Evolutionary conservation across 1,139 yeast species (phyloP), one percentile per base, ranked within the genome.

Genomic region (Kurtzmaniella quercitrusa): DNA sequence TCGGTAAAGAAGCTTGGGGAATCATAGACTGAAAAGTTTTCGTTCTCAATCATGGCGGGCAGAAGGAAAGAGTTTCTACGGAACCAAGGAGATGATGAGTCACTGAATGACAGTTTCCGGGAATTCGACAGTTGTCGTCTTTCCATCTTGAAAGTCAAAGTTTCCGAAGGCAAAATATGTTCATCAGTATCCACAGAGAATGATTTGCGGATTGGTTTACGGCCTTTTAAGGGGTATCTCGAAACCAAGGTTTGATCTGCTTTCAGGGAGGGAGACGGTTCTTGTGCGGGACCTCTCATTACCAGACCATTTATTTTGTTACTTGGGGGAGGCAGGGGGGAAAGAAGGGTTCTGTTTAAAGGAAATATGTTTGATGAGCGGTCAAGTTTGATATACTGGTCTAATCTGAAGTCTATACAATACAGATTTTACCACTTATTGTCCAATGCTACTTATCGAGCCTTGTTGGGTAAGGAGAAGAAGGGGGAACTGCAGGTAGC

Each of bases 41-140:
- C 91, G 56, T 73, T 69, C 40, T 75, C 73, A 43, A 83, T 67
- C 90, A 85, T 84, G 27, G 81, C 63, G 14, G 69, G 63, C 1
- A 87, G 79, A 38, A 84, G 60, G 51, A 82, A 82, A 16, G 85
- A 77, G 52, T 79, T 74, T 43, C 88, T 65, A 48, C 86, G 68
- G 38, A 76, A 72, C 70, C 78, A 74, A 1, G 83, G 82, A 1
- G 83, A 76, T 7, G 77, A 67, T 1, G 76, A 52, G 2, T 75
- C 65, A 14, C 73, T 63, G 52, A 79, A 77, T 5, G 81, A 72
- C 2, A 81, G 72, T 34, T 60, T 53, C 38, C 74, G 56, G 46
- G 36, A 31, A 14, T 14, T 3, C 3, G 36, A 14, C 10, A 15
- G 36, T 3, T 9, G 16, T 16, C 14, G 12, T 64, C 48, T 43